Conservation (phyloP, 176 grass and related monocot genomes). For the Ensete glaucum region DNA sequence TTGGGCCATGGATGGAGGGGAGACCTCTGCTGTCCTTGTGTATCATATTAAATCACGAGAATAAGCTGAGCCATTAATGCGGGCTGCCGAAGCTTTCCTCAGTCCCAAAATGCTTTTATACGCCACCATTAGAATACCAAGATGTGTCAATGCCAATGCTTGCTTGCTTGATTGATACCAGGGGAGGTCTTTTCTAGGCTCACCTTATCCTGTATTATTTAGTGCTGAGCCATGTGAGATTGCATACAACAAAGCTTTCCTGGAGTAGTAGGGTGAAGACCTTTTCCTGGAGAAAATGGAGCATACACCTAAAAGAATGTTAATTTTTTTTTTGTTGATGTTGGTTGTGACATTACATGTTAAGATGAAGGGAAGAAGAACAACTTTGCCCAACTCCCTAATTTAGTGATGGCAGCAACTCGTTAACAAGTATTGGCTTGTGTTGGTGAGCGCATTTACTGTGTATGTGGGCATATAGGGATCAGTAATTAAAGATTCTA, state of each 20-base stretch:
- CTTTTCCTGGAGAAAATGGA: too few species aligned
- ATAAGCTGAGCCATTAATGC: constrained; percentile 11
- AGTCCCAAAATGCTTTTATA: not conserved
- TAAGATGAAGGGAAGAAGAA: too few species aligned
- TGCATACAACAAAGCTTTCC: too few species aligned
- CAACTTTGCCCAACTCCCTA: too few species aligned
- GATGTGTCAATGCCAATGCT: constrained; percentile 1
- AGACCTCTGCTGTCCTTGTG: not conserved
- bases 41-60: constrained; percentile 19
- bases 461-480: too few species aligned
- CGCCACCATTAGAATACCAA: not conserved
- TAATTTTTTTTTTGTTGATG: too few species aligned
- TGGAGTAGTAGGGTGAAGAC: too few species aligned
- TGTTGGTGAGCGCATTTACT: too few species aligned
- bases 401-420: too few species aligned
- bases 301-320: too few species aligned
- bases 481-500: not conserved
- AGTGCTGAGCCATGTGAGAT: not conserved
- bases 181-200: not conserved
- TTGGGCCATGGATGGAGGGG: not conserved
- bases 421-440: too few species aligned
- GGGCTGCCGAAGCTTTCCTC: not conserved
- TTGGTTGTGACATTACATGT: too few species aligned
- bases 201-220: not conserved
- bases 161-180: not conserved